phyloP scores from a whole-genome alignment of 495 filamentous ascomycete genomes.

The Aspergillus egyptiacus region DNA sequence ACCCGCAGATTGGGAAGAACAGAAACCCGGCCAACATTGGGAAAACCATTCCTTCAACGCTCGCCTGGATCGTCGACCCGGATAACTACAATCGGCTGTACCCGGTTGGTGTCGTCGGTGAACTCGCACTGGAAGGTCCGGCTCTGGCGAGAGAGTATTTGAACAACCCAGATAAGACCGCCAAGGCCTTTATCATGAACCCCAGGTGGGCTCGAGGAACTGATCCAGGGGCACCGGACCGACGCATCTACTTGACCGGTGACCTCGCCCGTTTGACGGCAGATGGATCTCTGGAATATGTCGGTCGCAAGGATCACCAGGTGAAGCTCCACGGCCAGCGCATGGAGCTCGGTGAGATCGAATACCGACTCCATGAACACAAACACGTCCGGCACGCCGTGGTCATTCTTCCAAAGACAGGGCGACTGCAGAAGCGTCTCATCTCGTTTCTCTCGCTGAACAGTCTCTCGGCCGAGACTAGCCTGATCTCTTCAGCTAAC shows the following conservation, averaged over 20 bases:
- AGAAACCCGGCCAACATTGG: slow-evolving; percentile 8
- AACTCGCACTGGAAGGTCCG: slow-evolving; percentile 45
- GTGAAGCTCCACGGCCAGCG: slow-evolving; percentile 36
- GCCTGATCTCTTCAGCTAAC: slow-evolving; percentile 27
- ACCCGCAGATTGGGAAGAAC: slow-evolving; percentile 4
- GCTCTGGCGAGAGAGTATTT: slow-evolving; percentile 42
- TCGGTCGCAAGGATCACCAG: slow-evolving; percentile 29
- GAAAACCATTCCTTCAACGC: background rate
- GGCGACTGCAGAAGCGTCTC: slow-evolving; percentile 34
- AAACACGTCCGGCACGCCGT: slow-evolving; percentile 37
- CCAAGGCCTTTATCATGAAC: slow-evolving; percentile 34
- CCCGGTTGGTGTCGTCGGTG: slow-evolving; percentile 43
- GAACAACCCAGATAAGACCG: slow-evolving; percentile 36
- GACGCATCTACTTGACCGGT: slow-evolving; percentile 26
- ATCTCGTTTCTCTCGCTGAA: slow-evolving; percentile 39
- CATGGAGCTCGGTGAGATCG: slow-evolving; percentile 38
- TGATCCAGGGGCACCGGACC: background rate
- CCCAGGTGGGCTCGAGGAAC: background rate
- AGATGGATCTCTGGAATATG: slow-evolving; percentile 13
- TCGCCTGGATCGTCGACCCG: slow-evolving; percentile 47
- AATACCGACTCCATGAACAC: slow-evolving; percentile 18
- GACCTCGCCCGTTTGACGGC: slow-evolving; percentile 14
- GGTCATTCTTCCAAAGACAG: slow-evolving; percentile 40
- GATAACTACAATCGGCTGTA: slow-evolving; percentile 38
- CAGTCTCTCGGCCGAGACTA: slow-evolving; percentile 23